Evolutionary conservation across 2,329 filamentous ascomycete genomes (phyloP).

Genomic region (Aspergillus pseudoglaucus): DNA sequence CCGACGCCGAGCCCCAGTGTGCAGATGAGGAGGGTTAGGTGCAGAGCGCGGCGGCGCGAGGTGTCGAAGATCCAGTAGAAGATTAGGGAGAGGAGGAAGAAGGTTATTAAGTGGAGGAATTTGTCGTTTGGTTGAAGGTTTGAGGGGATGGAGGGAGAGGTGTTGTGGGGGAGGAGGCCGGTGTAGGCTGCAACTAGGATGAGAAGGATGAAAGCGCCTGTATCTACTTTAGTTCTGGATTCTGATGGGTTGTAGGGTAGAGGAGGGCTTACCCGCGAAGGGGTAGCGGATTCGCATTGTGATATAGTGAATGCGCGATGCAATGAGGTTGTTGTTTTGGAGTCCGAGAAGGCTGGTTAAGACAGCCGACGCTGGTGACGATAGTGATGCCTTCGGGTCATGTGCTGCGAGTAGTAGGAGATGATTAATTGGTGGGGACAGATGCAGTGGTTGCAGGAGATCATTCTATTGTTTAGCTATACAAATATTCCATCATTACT

Average conservation of each 20-base stretch:
- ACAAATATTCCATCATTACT: too few species aligned
- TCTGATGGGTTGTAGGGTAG: slow-evolving; percentile 1
- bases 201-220: slow-evolving; percentile 62
- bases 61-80: slow-evolving; percentile 99
- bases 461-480: too few species aligned
- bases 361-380: neutral
- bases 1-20: slow-evolving; percentile 55
- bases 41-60: slow-evolving; percentile 72
- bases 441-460: too few species aligned
- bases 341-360: slow-evolving; percentile 5
- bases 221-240: slow-evolving; percentile 7
- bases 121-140: slow-evolving; percentile 74
- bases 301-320: slow-evolving; percentile 5
- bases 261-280: slow-evolving; percentile 65
- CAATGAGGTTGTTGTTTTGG: slow-evolving; percentile 3
- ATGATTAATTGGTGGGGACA: too few species aligned
- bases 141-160: slow-evolving; percentile 33
- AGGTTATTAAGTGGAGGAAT: slow-evolving; percentile 75
- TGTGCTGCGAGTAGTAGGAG: neutral
- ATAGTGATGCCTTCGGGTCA: neutral
- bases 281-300: slow-evolving; percentile 79
- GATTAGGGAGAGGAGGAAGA: slow-evolving; percentile 73
- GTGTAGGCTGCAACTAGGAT: slow-evolving; percentile 70
- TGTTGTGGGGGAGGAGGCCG: slow-evolving; percentile 59
- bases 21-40: slow-evolving; percentile 75